Evolutionary conservation across 1,139 yeast species (phyloP).

Genomic region (Geotrichum histeridarum): DNA sequence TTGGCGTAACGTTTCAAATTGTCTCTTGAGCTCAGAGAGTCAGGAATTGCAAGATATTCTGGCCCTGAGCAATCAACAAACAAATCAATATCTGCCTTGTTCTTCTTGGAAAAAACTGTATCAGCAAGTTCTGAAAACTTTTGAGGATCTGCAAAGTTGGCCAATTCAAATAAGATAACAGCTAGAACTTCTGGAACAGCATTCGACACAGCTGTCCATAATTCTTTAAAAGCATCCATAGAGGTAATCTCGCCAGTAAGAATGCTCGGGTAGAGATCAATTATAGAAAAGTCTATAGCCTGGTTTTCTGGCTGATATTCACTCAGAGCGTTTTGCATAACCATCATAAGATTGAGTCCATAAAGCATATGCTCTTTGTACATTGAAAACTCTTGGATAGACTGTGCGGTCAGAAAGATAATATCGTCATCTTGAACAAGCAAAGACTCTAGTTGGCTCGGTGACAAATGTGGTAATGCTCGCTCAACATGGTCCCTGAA

Average conservation of each 20-base stretch:
- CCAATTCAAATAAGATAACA: slow-evolving; percentile 1
- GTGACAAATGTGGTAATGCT: slow-evolving; percentile 5
- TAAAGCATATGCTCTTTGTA: slow-evolving; percentile 17
- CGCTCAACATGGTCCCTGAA: slow-evolving; percentile 41
- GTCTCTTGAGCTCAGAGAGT: not conserved
- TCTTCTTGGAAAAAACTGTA: not conserved
- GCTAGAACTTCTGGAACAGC: slow-evolving; percentile 6
- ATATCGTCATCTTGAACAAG: slow-evolving; percentile 7
- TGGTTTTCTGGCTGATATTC: not conserved
- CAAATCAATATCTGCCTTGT: not conserved
- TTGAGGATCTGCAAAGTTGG: slow-evolving; percentile 4
- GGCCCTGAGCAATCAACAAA: slow-evolving; percentile 1
- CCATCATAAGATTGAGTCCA: slow-evolving; percentile 7
- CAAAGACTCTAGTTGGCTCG: not conserved
- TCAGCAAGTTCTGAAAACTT: slow-evolving; percentile 3
- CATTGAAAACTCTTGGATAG: slow-evolving; percentile 3
- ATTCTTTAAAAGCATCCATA: not conserved
- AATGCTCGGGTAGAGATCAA: slow-evolving; percentile 7
- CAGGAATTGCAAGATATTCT: slow-evolving; percentile 2
- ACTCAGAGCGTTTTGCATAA: slow-evolving; percentile 4
- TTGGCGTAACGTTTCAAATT: slow-evolving; percentile 8
- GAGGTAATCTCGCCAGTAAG: slow-evolving; percentile 7
- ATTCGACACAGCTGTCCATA: slow-evolving; percentile 5
- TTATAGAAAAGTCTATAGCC: not conserved
- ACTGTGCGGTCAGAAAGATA: slow-evolving; percentile 1